Base-by-base conservation (phyloP, 179 eudicot genomes). In the Amaranthus tricolor region DNA sequence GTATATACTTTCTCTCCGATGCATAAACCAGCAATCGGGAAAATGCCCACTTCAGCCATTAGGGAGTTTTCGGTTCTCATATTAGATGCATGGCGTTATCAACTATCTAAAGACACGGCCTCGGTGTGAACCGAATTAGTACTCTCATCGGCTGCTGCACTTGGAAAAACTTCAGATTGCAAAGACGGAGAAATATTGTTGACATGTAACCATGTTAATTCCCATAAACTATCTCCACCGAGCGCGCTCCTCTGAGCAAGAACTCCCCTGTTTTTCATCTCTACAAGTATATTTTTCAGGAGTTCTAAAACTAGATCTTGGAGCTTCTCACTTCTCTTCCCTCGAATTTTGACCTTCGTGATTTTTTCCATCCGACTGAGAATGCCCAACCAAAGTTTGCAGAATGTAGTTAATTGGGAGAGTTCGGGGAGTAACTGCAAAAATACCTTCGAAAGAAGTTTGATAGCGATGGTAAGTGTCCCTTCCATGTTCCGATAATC, bases 211-310 rank as follows among this genome's bases (percentile, higher is more conserved):
- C 97, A 91, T 44, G 95, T 91, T 73, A 86, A 68, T 68, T 91
- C 88, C 97, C 93, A 90, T 53, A 93, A 82, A 77, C 93, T 91
- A 79, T 87, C 97, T 74, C 87, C 92, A 9, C 90, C 88, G 14
- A 81, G 74, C 44, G 87, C 88, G 71, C 85, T 82, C 75, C 89
- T 79, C 75, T 84, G 88, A 16, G 80, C 85, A 31, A 90, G 86
- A 10, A 90, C 78, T 20, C 87, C 93, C 19, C 65, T 63, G 7
- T 78, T 81, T 76, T 87, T 90, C 89, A 89, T 87, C 70, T 85
- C 89, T 19, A 84, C 71, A 68, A 90, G 71, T 17, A 79, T 84
- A 77, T 89, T 89, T 65, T 87, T 87, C 20, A 89, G 80, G 6
- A 87, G 81, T 79, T 90, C 90, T 0, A 85, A 86, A 5, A 87